Conservation (phyloP, 2,329 filamentous ascomycete species). For the Alternaria ethzedia region DNA sequence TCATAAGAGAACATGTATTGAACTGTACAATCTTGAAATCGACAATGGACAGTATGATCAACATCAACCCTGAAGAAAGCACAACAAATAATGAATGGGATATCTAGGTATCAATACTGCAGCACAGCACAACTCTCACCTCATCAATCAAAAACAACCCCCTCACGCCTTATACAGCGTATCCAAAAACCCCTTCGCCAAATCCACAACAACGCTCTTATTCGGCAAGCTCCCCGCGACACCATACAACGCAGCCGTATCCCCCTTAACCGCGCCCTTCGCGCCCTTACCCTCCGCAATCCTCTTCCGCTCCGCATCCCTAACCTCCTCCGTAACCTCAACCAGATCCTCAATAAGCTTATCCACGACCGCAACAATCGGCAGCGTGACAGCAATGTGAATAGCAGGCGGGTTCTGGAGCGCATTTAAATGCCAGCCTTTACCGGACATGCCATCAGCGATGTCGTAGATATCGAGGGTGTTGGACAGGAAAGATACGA, state of each 20-base stretch:
- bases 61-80: background rate
- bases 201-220: slow-evolving; percentile 89
- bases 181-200: slow-evolving; percentile 91
- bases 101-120: background rate
- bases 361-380: slow-evolving; percentile 82
- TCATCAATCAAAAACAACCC: background rate
- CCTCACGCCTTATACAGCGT: slow-evolving; percentile 84
- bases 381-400: slow-evolving; percentile 91
- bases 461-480: slow-evolving; percentile 94
- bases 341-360: slow-evolving; percentile 74
- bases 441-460: slow-evolving; percentile 81
- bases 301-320: slow-evolving; percentile 79
- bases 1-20: background rate
- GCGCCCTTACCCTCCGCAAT: slow-evolving; percentile 71
- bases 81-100: background rate
- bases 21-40: background rate
- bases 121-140: background rate
- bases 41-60: background rate
- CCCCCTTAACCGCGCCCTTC: slow-evolving; percentile 68
- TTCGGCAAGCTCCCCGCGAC: slow-evolving; percentile 94
- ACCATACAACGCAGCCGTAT: slow-evolving; percentile 89
- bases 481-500: slow-evolving; percentile 84
- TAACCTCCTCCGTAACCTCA: slow-evolving; percentile 69
- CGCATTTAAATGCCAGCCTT: slow-evolving; percentile 95
- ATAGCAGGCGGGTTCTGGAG: slow-evolving; percentile 91